Evolutionary conservation across 495 filamentous ascomycete genomes (phyloP), one percentile per base, ranked within the genome.

Genomic region (Hypoxylon trugodes): DNA sequence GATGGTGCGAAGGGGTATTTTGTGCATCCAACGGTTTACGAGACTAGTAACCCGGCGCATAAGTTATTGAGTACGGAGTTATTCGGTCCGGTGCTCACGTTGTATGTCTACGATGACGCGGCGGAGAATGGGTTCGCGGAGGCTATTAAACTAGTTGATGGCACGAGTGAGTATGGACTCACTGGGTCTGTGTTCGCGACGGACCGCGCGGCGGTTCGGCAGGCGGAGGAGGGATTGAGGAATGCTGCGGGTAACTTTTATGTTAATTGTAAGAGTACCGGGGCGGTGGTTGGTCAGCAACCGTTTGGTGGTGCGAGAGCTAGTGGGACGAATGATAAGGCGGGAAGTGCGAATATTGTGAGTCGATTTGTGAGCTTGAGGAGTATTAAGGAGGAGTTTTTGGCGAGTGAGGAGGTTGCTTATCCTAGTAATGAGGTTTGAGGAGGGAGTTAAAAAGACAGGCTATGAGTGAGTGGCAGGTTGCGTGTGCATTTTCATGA

Each of bases 311-410:
- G 92, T 48, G 87, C 89, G 35, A 82, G 92, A 60, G 91, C 90
- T 7, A 93, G 90, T 65, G 92, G 92, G 10, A 96, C 92, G 38
- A 95, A 95, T 66, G 92, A 96, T 76, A 96, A 96, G 83, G 92
- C 92, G 6, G 92, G 92, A 12, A 92, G 89, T 71, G 80, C 81
- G 57, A 89, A 86, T 70, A 73, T 96, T 48, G 71, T 96, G 61
- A 83, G 82, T 24, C 80, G 92, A 42, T 96, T 96, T 71, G 90
- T 95, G 16, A 93, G 89, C 76, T 77, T 88, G 76, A 82, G 92
- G 62, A 90, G 90, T 36, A 88, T 96, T 68, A 96, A 96, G 85
- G 92, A 96, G 85, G 92, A 96, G 81, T 96, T 93, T 63, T 74
- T 81, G 57, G 80, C 86, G 0, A 87, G 85, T 26, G 79, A 80